phyloP scores from a whole-genome alignment of 345 rosid species.

The Salix udensis region DNA sequence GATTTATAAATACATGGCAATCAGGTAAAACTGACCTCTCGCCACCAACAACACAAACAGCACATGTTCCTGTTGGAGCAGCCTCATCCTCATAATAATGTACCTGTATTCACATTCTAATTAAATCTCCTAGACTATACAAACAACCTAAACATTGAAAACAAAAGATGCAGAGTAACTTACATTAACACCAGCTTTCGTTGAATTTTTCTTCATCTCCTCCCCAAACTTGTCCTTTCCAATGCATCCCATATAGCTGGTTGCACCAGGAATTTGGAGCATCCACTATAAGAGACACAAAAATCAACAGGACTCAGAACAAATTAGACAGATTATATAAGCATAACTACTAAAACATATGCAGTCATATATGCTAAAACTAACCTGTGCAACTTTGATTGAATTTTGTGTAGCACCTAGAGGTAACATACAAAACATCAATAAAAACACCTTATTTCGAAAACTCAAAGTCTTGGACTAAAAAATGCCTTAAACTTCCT shows the following conservation, averaged over 20 bases:
- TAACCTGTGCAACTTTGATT: conserved; percentile 90
- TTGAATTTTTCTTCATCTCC: conserved; percentile 85
- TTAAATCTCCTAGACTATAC: not conserved
- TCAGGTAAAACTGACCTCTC: conserved; percentile 59
- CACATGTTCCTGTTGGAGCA: conserved; percentile 87
- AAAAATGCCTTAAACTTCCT: not conserved
- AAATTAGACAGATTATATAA: not conserved
- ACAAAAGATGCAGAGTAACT: conserved; percentile 7
- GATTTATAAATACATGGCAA: not conserved
- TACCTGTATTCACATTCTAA: conserved; percentile 39
- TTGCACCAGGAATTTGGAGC: conserved; percentile 92
- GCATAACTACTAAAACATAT: not conserved
- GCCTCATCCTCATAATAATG: conserved; percentile 81
- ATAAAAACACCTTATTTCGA: too few relatives aligned
- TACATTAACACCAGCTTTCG: conserved; percentile 77
- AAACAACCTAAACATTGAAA: not conserved
- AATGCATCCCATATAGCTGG: conserved; percentile 85
- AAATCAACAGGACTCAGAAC: not conserved
- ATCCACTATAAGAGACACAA: conserved; percentile 59
- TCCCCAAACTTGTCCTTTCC: conserved; percentile 95
- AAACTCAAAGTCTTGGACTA: not conserved
- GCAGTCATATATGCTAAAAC: not conserved
- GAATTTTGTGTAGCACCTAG: conserved; percentile 91
- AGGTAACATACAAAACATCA: conserved; percentile 7
- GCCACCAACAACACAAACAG: conserved; percentile 93